A percentile compares a stretch with the other conserved stretches of the same genome.
Conservation (phyloP, 257 asterid species). For the Petunia axillaris region DNA sequence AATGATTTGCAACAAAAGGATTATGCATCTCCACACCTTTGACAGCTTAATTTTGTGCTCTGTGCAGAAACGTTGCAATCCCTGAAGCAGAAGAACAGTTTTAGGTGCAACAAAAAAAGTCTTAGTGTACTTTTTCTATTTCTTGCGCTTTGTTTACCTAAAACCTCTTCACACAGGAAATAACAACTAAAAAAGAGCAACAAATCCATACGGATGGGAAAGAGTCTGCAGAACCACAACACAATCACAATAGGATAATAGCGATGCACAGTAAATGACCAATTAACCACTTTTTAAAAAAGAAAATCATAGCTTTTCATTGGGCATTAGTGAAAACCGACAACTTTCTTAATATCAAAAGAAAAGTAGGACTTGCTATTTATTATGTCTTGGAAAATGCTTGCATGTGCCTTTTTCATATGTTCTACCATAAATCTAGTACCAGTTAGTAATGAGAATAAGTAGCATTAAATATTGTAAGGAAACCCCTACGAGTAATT, state of each 20-base stretch:
- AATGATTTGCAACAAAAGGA: background rate
- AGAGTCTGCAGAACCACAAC: background rate
- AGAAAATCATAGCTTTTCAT: background rate
- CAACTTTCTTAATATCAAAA: background rate
- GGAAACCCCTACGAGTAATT: background rate
- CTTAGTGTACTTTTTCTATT: background rate
- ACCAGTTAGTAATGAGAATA: constrained; percentile 11
- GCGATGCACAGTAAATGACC: background rate
- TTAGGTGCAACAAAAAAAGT: constrained; percentile 26
- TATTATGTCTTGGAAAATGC: constrained; percentile 11
- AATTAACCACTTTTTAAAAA: background rate
- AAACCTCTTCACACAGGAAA: background rate
- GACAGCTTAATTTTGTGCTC: constrained; percentile 94
- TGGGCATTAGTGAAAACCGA: background rate
- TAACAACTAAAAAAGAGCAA: background rate
- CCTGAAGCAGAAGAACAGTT: constrained; percentile 51
- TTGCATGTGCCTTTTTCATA: background rate
- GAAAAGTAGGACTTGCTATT: constrained; percentile 12
- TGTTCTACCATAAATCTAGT: constrained; percentile 1
- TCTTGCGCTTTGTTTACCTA: background rate
- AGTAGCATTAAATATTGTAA: background rate
- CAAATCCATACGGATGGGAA: background rate
- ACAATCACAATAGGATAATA: background rate
- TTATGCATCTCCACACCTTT: constrained; percentile 53
- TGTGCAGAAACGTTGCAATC: constrained; percentile 94